Evolutionary conservation across 768 basidiomycete genomes (phyloP).

Genomic region (Hysterangium stoloniferum): DNA sequence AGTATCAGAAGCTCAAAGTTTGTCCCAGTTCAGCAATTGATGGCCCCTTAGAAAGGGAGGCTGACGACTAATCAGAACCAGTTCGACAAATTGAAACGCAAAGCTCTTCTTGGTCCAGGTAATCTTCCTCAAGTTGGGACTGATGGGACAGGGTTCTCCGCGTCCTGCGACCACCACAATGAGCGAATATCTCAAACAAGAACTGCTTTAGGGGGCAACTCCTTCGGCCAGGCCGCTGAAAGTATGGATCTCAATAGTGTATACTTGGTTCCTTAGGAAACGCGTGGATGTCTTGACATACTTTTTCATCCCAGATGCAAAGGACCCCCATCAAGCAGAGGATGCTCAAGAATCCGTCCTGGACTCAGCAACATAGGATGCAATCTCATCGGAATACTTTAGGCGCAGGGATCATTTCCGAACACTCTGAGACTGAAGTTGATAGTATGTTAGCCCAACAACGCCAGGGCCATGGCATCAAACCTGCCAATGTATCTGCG

Average conservation of each 20-base stretch:
- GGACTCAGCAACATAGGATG: neutral
- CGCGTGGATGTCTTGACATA: neutral
- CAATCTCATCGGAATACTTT: slow-evolving; percentile 3
- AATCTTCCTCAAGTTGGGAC: neutral
- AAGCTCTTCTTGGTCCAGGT: slow-evolving; percentile 53
- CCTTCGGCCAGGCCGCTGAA: slow-evolving; percentile 28
- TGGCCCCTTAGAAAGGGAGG: neutral
- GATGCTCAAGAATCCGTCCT: neutral
- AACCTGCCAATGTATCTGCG: neutral
- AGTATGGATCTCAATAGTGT: slow-evolving; percentile 65
- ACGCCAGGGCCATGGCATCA: neutral
- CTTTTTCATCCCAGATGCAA: slow-evolving; percentile 17
- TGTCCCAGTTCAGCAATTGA: slow-evolving; percentile 1
- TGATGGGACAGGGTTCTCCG: slow-evolving; percentile 10
- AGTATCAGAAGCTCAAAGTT: slow-evolving; percentile 83
- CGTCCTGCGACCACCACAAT: neutral
- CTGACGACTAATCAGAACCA: slow-evolving; percentile 40
- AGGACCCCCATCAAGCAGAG: slow-evolving; percentile 18
- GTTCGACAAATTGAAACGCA: slow-evolving; percentile 78
- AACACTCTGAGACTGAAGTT: slow-evolving; percentile 1
- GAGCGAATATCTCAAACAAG: neutral
- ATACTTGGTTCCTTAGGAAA: slow-evolving; percentile 14
- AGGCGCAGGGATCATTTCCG: neutral
- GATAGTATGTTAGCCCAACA: neutral
- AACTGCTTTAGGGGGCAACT: neutral